phyloP scores from a whole-genome alignment of 805 yeast genomes.

The Teunomyces gatunensis region DNA sequence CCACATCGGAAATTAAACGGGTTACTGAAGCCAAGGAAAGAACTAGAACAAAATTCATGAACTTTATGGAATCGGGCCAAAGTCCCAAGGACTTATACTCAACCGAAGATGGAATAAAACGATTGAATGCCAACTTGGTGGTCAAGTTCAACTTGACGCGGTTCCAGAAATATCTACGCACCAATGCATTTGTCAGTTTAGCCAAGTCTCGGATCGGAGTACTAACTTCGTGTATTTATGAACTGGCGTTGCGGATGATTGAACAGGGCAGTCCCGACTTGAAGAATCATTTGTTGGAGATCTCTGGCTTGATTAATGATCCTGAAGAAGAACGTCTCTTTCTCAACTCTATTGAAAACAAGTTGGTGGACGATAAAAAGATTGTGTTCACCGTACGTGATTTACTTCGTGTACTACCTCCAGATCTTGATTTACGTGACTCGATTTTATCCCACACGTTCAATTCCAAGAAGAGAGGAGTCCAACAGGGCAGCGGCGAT shows the following conservation, averaged over 20 bases:
- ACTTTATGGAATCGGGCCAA: conserved; percentile 31
- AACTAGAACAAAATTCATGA: conserved; percentile 39
- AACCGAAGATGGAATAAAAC: conserved; percentile 34
- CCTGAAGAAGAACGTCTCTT: conserved; percentile 37
- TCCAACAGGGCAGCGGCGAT: conserved; percentile 4
- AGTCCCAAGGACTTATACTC: conserved; percentile 23
- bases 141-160: conserved; percentile 63
- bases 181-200: conserved; percentile 58
- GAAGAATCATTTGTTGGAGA: conserved; percentile 38
- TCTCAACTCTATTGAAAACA: conserved; percentile 28
- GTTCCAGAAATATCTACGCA: conserved; percentile 65
- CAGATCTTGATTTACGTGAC: conserved; percentile 42
- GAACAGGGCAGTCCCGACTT: conserved; percentile 55
- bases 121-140: conserved; percentile 49
- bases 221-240: conserved; percentile 63
- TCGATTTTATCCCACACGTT: conserved; percentile 41
- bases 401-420: conserved; percentile 35
- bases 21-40: conserved; percentile 59
- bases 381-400: conserved; percentile 37
- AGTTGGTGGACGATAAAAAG: conserved; percentile 31
- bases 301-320: conserved; percentile 51
- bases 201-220: conserved; percentile 70
- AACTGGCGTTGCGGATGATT: conserved; percentile 50
- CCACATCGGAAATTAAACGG: conserved; percentile 40
- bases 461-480: conserved; percentile 20